Base-by-base conservation (phyloP, 345 rosid species). In the Lumnitzera littorea region DNA sequence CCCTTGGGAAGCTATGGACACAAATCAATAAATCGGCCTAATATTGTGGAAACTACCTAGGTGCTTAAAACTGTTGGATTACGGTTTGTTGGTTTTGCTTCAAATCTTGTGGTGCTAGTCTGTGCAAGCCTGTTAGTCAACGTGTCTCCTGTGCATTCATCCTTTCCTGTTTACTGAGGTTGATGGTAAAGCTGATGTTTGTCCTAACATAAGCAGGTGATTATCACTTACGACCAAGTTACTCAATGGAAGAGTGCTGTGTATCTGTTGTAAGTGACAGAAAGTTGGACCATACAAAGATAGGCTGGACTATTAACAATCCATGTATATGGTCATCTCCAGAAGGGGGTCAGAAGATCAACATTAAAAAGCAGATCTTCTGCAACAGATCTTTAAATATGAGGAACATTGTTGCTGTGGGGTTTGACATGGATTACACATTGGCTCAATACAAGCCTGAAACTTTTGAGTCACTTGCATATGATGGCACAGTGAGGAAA, bases 361-460 rank as follows among this genome's bases (percentile, higher is more conserved):
- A 80, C 52, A 67, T 83, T 15, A 82, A 85, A 62, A 90, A 83
- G 43, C 95, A 83, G 70, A 94, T 94, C 49, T 94, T 94, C 67
- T 94, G 99, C 83, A 94, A 90, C 69, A 83, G 97, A 74, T 83
- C 97, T 50, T 71, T 94, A 74, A 90, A 94, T 72, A 94, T 94
- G 99, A 94, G 70, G 80, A 94, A 78, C 72, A 88, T 88, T 13
- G 73, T 88, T 24, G 96, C 99, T 15, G 88, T 94, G 49, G 99
- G 99, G 48, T 90, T 94, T 75, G 97, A 94, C 74, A 94, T 94
- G 99, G 99, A 94, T 73, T 94, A 94, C 72, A 94, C 99, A 20
- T 77, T 90, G 75, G 99, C 99, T 24, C 99, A 94, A 64, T 94
- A 94, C 79, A 94, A 82, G 65, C 83, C 97, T 41, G 99, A 88